Evolutionary conservation across 371 early-diverging fungal genomes (phyloP), one percentile per base, ranked within the genome.

Genomic region (Mucor circinelloides): DNA sequence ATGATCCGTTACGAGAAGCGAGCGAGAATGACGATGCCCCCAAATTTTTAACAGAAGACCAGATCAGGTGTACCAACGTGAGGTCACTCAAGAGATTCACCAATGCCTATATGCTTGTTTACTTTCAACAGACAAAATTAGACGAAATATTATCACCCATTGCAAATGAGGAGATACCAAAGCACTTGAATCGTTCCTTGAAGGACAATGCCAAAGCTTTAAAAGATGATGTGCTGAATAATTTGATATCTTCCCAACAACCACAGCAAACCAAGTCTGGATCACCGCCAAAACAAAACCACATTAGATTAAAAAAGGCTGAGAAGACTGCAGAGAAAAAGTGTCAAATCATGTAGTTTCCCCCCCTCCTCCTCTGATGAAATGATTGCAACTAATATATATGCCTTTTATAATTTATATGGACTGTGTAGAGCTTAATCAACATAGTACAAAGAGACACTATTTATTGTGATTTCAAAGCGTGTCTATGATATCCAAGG

Each of bases 21-120:
- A 59, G 57, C 31, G 55, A 62, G 31, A 48, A 48, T 36, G 63
- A 68, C 15, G 63, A 63, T 36, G 62, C 57, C 17, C 56, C 40
- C 21, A 67, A 67, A 44, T 21, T 6, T 1, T 4, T 62, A 10
- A 62, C 63, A 6, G 71, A 71, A 4, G 71, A 71, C 7, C 62
- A 64, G 17, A 25, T 54, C 60, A 63, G 71, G 42, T 62, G 55
- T 25, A 69, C 54, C 31, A 69, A 42, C 55, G 48, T 58, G 25
- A 65, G 79, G n/a, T 34, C 60, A 7, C 34, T 71, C 15, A 71
- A 66, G 44, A 58, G 67, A 12, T 71, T 71, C 21, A 71, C 72
- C 25, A 71, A 71, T 60, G 97, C 98, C 1, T 97, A 97, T 83
- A 97, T 97, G 96, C 82, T 97, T 74, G 96, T 96, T 38, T 97